Base-by-base conservation (phyloP, 2,329 filamentous ascomycete genomes). In the Colletotrichum nymphaeae region DNA sequence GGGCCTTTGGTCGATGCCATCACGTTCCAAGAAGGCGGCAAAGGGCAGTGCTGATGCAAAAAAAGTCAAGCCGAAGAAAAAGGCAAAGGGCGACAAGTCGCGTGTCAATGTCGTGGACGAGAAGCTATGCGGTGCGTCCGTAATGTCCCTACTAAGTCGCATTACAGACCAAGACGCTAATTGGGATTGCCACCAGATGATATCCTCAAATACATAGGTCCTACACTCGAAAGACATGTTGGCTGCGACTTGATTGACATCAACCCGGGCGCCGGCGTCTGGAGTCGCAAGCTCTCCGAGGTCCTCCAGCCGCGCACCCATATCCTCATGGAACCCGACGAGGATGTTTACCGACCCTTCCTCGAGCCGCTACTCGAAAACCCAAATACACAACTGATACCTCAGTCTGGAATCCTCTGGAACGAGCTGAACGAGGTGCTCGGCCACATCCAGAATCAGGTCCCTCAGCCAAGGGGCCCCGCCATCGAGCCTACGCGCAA, bases 231-330 rank as follows among this genome's bases (percentile, higher is more conserved):
- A 42, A 89, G 90, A 57, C 92, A 97, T 81, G 85, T 87, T 63
- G 94, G 94, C 67, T 95, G 95, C 83, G 95, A 97, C 78, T 88
- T 98, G 57, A 86, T 99, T 77, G 96, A 98, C 79, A 85, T 98
- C 69, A 94, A 95, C 80, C 96, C 96, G 0, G 95, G 95, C 16
- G 85, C 85, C 1, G 94, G 95, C 9, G 67, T 97, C 2, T 97
- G 93, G 90, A 97, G 95, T 42, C 86, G 86, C 32, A 94, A 93
- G 78, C 85, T 98, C 1, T 91, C 98, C 79, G 87, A 94, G 0
- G 84, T 89, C 58, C 86, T 99, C 8, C 84, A 94, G 78, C 96
- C 96, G 5, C 91, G 95, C 70, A 92, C 90, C 5, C 97, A 99
- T 84, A 84, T 98, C 57, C 86, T 99, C 55, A 87, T 98, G 82